Conservation (phyloP, 2,329 filamentous ascomycete genomes). For the Myriosclerotinia duriaeana region DNA sequence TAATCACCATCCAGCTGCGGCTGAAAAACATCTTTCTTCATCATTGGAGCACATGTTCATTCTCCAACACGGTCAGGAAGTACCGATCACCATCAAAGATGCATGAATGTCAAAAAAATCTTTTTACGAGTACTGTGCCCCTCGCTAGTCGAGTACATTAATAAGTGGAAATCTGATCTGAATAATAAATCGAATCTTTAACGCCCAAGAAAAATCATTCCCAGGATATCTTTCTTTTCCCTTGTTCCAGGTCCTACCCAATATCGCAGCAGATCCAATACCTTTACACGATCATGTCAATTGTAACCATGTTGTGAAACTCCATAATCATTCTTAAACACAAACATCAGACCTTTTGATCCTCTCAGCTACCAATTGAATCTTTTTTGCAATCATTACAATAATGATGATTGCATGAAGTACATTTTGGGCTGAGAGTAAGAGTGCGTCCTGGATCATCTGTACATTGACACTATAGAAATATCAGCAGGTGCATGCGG, state of each 20-base stretch:
- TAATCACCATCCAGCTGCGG: too few species aligned
- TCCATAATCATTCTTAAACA: not conserved
- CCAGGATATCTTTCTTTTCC: not conserved
- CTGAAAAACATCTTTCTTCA: not conserved
- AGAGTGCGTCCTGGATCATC: constrained; percentile 28
- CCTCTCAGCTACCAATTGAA: not conserved
- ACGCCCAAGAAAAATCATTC: not conserved
- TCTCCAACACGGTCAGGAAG: not conserved
- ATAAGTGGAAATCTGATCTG: not conserved
- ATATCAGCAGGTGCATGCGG: constrained; percentile 6
- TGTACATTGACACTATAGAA: constrained; percentile 32
- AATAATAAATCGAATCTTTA: not conserved
- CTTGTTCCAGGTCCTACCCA: not conserved
- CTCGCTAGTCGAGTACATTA: not conserved
- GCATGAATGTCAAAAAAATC: not conserved
- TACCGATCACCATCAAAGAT: not conserved
- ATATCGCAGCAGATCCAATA: not conserved
- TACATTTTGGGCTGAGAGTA: constrained; percentile 27
- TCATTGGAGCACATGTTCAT: not conserved
- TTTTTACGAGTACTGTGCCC: constrained; percentile 6
- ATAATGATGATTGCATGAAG: constrained; percentile 27
- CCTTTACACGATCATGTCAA: constrained; percentile 15
- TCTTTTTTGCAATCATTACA: constrained; percentile 27
- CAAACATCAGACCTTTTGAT: not conserved
- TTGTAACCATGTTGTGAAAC: constrained; percentile 4